A percentile compares a stretch with the other conserved stretches of the same genome.
These are phyloP conservation scores for Boletus semigastroideus DNA, from an alignment of 1,284 basidiomycete genomes.

Conservation along the genomic window DNA sequence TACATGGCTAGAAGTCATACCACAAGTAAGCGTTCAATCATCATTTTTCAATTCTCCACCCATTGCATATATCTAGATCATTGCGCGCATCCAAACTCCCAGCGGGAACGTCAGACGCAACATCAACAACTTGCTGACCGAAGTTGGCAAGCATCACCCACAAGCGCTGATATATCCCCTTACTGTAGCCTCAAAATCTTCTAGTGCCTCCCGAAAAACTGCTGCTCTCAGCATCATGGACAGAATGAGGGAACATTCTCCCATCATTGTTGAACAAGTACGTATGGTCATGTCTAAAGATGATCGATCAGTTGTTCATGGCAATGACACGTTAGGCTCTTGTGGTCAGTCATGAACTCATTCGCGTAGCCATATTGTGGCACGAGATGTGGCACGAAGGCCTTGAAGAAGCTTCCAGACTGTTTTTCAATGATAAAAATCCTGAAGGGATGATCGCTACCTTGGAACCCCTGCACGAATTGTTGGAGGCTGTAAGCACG, in stretches of 20 bases:
- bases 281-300: slow-evolving; percentile 8
- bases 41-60: not conserved
- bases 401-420: slow-evolving; percentile 93
- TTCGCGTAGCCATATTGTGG: slow-evolving; percentile 98
- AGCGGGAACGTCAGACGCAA: slow-evolving; percentile 85
- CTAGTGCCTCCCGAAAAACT: slow-evolving; percentile 78
- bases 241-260: slow-evolving; percentile 92
- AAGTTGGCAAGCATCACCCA: slow-evolving; percentile 95
- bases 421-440: slow-evolving; percentile 98
- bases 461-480: slow-evolving; percentile 91
- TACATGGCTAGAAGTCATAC: slow-evolving; percentile 98
- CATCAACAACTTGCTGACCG: slow-evolving; percentile 87
- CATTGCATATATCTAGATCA: slow-evolving; percentile 62
- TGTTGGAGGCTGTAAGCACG: slow-evolving; percentile 83
- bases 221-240: slow-evolving; percentile 92
- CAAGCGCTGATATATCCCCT: slow-evolving; percentile 97
- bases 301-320: slow-evolving; percentile 3
- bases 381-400: slow-evolving; percentile 99
- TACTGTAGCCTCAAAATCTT: slow-evolving; percentile 98
- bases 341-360: slow-evolving; percentile 92
- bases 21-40: slow-evolving; percentile 62
- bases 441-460: slow-evolving; percentile 98
- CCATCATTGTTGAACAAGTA: slow-evolving; percentile 86
- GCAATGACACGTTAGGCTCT: slow-evolving; percentile 58
- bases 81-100: slow-evolving; percentile 97